phyloP scores from a whole-genome alignment of 805 yeast genomes.

The Torulaspora indica region DNA sequence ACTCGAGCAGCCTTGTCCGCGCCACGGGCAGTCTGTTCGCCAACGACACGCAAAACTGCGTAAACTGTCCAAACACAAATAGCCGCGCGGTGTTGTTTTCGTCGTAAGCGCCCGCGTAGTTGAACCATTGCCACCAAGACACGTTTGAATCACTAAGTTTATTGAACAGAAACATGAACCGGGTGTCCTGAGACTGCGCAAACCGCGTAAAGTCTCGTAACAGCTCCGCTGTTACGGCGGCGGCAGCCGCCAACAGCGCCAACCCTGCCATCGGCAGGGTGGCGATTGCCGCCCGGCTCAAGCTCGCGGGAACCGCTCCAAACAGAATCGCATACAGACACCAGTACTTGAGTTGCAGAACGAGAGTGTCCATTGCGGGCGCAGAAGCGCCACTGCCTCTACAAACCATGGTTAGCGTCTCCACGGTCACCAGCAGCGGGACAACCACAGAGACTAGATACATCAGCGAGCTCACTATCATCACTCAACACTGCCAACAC shows the following conservation, averaged over 20 bases:
- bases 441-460: conserved; percentile 20
- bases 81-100: conserved; percentile 11
- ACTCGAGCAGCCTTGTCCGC: conserved; percentile 12
- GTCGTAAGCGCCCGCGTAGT: conserved; percentile 12
- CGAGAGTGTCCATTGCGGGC: conserved; percentile 7
- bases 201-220: conserved; percentile 18
- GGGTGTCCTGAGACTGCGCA: conserved; percentile 18
- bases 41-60: conserved; percentile 14
- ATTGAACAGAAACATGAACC: conserved; percentile 14
- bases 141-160: conserved; percentile 16
- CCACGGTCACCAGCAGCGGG: conserved; percentile 27
- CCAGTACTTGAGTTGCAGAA: conserved; percentile 25
- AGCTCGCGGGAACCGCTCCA: conserved; percentile 16
- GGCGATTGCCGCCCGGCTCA: conserved; percentile 12
- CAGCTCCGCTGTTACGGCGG: conserved; percentile 18
- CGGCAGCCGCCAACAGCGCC: conserved; percentile 7
- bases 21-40: conserved; percentile 11
- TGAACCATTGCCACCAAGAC: conserved; percentile 16
- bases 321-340: conserved; percentile 17
- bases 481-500: not conserved
- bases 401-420: conserved; percentile 13
- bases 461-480: conserved; percentile 11
- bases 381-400: not conserved
- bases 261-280: conserved; percentile 17
- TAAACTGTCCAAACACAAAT: conserved; percentile 17